A percentile compares a stretch with the other conserved stretches of the same genome.
These are phyloP conservation scores for Eutrema japonicum DNA, from an alignment of 345 rosid species.

Conservation along the genomic window DNA sequence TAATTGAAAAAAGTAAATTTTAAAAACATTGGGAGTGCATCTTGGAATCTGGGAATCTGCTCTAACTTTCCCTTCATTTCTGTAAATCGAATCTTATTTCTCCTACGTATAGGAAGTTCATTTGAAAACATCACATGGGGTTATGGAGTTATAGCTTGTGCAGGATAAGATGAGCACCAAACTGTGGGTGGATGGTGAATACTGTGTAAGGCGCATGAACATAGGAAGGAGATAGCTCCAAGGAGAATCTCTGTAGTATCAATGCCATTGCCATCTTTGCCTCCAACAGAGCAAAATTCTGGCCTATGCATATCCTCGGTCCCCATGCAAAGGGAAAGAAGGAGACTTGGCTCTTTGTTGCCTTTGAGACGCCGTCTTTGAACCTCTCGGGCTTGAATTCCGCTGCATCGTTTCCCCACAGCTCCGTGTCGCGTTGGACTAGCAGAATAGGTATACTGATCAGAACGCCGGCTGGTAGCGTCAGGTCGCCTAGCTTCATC, in stretches of 20 bases:
- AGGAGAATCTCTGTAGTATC: conserved; percentile 55
- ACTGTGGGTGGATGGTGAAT: conserved; percentile 50
- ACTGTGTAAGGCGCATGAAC: conserved; percentile 49
- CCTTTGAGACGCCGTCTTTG: conserved; percentile 52
- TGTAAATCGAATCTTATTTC: too few species aligned
- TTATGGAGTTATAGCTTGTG: conserved; percentile 7
- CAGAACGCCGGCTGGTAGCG: conserved; percentile 42
- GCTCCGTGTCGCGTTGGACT: conserved; percentile 53
- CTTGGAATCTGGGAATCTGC: too few species aligned
- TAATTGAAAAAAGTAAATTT: too few species aligned
- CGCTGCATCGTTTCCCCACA: conserved; percentile 63
- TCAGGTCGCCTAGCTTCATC: conserved; percentile 49
- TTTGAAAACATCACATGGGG: not conserved
- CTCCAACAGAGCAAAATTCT: conserved; percentile 58
- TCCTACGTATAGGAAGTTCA: not conserved
- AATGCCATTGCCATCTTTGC: conserved; percentile 53
- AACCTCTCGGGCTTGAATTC: conserved; percentile 65
- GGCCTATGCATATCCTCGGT: conserved; percentile 57
- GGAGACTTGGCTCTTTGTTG: conserved; percentile 51
- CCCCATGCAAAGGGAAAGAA: conserved; percentile 42
- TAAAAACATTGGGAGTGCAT: too few species aligned
- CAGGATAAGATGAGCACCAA: conserved; percentile 46
- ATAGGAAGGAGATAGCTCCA: conserved; percentile 55
- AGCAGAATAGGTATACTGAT: conserved; percentile 37
- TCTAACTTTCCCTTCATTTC: too few species aligned